Evolutionary conservation across 2,329 filamentous ascomycete genomes (phyloP).

Genomic region (Xylariaceae sp.): DNA sequence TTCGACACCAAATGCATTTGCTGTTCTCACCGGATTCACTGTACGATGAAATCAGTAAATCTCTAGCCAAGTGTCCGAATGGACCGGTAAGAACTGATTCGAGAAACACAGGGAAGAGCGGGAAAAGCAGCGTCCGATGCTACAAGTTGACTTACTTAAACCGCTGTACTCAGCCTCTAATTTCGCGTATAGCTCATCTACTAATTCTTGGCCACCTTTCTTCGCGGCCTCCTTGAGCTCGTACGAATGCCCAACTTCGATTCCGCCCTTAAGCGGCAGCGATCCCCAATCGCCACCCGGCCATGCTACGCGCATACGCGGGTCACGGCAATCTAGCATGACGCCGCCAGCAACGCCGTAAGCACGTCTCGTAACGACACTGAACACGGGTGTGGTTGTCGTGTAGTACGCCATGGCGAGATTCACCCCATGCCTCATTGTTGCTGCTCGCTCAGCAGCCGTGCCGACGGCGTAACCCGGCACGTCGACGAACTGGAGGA

Average conservation of each 20-base stretch:
- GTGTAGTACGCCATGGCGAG: constrained; percentile 29
- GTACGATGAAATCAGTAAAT: neutral
- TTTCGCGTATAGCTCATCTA: constrained; percentile 22
- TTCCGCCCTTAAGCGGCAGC: constrained; percentile 25
- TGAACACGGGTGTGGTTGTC: constrained; percentile 26
- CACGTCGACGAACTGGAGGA: constrained; percentile 28
- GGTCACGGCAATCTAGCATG: constrained; percentile 29
- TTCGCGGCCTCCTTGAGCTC: constrained; percentile 25
- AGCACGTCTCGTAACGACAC: constrained; percentile 22
- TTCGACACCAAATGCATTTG: constrained; percentile 27
- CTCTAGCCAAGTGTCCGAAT: neutral
- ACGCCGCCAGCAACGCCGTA: constrained; percentile 27
- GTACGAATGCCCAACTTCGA: constrained; percentile 25
- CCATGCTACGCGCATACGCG: constrained; percentile 29
- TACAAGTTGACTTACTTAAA: constrained; percentile 18
- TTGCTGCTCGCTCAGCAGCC: constrained; percentile 25
- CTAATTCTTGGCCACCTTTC: constrained; percentile 18
- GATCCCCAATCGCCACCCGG: constrained; percentile 29
- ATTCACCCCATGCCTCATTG: constrained; percentile 26
- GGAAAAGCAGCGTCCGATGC: no score
- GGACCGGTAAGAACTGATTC: neutral
- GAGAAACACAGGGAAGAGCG: neutral
- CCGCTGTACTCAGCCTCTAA: constrained; percentile 22
- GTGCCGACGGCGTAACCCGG: constrained; percentile 28
- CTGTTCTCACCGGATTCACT: constrained; percentile 28